Evolutionary conservation across 140 eudicot species (phyloP), one percentile per base, ranked within the genome.

Genomic region (Cichorium intybus): DNA sequence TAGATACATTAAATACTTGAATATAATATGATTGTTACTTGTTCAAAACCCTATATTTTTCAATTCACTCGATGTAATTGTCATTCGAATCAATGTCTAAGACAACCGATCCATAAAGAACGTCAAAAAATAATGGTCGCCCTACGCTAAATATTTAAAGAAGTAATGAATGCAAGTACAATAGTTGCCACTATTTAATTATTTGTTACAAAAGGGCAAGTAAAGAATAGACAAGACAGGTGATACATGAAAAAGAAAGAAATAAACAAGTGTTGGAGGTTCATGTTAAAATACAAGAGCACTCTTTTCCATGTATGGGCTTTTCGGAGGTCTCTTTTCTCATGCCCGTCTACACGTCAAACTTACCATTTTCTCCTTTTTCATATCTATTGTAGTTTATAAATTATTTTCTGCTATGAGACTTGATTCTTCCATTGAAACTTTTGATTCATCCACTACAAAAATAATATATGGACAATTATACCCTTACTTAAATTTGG

Each of bases 251-350:
- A 37, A 56, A 66, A 37, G 62, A 66, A 39, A 60, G 64, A 71
- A 26, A 35, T 61, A 70, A 60, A 74, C 55, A 17, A 37, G 27
- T 46, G 66, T 68, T 74, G 52, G 63, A 75, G 73, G 60, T 72
- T 65, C 71, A 16, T 45, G 41, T 54, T 14, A 29, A n/a, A n/a
- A 66, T 74, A 80, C 80, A 81, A 75, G 53, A 81, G 71, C 91
- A 74, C 87, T 26, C 75, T 74, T 81, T 80, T 67, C 87, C 78
- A 84, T 71, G 82, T 81, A 75, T 75, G 78, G 76, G 70, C 67
- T 73, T 72, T 77, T 67, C 26, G 48, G 69, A 60, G 64, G 65
- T 74, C 58, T 70, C 71, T 79, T 57, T 71, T 47, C 9, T 70
- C 41, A 59, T 70, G 75, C 52, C 31, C 67, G n/a, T 58, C 41